Conservation (phyloP, 495 filamentous ascomycete genomes). For the Penicillium riverlandense region DNA sequence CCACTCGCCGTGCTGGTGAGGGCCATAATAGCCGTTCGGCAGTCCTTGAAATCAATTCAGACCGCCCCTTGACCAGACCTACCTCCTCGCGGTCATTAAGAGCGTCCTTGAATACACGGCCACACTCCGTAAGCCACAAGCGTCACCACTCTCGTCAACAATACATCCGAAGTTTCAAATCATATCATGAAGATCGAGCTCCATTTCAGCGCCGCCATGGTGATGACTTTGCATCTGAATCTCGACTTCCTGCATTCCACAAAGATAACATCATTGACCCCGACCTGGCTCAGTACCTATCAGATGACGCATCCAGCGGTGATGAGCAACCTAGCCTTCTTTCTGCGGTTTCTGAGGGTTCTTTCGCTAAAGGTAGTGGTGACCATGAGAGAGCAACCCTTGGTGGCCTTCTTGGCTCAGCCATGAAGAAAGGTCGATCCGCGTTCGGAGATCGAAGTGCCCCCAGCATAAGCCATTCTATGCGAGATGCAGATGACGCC, state of each 20-base stretch:
- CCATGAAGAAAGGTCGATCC: conserved; percentile 67
- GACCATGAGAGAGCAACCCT: conserved; percentile 49
- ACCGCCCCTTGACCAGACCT: conserved; percentile 66
- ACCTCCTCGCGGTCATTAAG: conserved; percentile 92
- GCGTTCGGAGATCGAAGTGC: conserved; percentile 63
- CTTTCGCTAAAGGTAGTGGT: conserved; percentile 38
- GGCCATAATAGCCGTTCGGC: conserved; percentile 77
- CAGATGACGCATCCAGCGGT: conserved; percentile 85
- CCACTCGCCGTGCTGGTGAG: conserved; percentile 73
- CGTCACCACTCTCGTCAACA: conserved; percentile 84
- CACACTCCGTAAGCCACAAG: conserved; percentile 67
- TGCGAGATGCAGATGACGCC: conserved; percentile 53
- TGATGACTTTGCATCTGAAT: conserved; percentile 56
- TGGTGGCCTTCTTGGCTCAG: conserved; percentile 44
- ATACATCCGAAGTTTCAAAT: conserved; percentile 50
- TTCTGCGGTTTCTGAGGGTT: conserved; percentile 55
- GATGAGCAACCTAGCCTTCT: conserved; percentile 88
- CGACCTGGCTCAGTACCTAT: conserved; percentile 90
- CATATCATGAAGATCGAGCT: conserved; percentile 67
- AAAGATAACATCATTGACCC: conserved; percentile 98
- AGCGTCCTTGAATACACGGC: conserved; percentile 55
- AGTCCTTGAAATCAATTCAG: conserved; percentile 82
- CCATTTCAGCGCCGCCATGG: conserved; percentile 75
- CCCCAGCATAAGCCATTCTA: conserved; percentile 52
- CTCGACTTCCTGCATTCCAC: conserved; percentile 83